These are phyloP conservation scores for Theileria annulata DNA, from an alignment of 169 alveolate species.

Conservation along the genomic window DNA sequence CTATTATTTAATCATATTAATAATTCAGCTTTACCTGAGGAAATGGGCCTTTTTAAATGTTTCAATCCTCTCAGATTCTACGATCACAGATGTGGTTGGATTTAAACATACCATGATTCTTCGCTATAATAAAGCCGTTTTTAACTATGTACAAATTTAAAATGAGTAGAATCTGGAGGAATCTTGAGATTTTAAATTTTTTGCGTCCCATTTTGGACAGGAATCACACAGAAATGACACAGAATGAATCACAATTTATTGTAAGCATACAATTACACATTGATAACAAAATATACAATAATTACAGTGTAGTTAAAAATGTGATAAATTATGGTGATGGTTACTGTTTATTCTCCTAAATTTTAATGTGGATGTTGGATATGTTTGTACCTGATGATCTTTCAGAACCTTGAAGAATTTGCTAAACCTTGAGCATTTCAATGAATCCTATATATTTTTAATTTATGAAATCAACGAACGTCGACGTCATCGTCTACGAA, in stretches of 20 bases:
- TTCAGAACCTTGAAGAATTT: conserved; percentile 52
- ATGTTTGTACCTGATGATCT: conserved; percentile 19
- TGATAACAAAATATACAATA: background rate
- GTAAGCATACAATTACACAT: conserved; percentile 13
- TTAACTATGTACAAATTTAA: background rate
- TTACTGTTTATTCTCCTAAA: conserved; percentile 1
- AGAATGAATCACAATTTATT: background rate
- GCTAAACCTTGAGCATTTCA: conserved; percentile 60
- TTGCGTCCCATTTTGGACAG: background rate
- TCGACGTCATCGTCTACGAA: conserved; percentile 55
- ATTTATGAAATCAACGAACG: conserved; percentile 7
- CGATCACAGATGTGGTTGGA: background rate
- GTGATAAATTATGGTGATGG: background rate
- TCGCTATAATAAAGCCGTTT: background rate
- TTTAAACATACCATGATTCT: conserved; percentile 7
- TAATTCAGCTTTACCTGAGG: conserved; percentile 21
- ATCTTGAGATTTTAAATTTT: background rate
- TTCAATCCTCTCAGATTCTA: conserved; percentile 13
- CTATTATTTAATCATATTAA: background rate
- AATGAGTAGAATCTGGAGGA: background rate
- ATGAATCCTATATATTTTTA: conserved; percentile 20
- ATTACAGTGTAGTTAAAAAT: conserved; percentile 1
- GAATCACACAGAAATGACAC: conserved; percentile 4
- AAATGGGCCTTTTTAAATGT: conserved; percentile 33
- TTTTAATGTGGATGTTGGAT: background rate